phyloP scores from a whole-genome alignment of 257 asterid genomes.

The Solanum neorickii region DNA sequence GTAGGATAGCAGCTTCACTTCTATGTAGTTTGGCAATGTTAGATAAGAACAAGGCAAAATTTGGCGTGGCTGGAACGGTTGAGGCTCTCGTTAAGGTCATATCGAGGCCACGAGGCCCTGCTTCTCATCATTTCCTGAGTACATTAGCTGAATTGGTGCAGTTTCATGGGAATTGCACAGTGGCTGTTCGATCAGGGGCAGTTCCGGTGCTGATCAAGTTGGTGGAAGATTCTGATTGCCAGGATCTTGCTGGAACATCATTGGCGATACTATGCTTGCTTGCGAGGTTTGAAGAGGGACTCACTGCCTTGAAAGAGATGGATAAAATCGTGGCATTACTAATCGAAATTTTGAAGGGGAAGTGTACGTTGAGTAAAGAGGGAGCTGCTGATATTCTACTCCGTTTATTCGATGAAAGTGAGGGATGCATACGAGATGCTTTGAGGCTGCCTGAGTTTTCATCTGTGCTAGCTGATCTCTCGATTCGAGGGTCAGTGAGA shows the following conservation, averaged over 20 bases:
- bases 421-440: slow-evolving; percentile 42
- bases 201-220: slow-evolving; percentile 35
- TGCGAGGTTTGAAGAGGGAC: slow-evolving; percentile 67
- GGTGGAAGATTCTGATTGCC: slow-evolving; percentile 25
- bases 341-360: slow-evolving; percentile 38
- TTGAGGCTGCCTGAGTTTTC: slow-evolving; percentile 37
- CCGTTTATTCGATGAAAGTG: slow-evolving; percentile 56
- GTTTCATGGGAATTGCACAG: slow-evolving; percentile 77
- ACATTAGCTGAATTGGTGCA: slow-evolving; percentile 68
- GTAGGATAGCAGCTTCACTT: slow-evolving; percentile 54
- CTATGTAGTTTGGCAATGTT: slow-evolving; percentile 78
- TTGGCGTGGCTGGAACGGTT: slow-evolving; percentile 62
- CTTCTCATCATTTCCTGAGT: slow-evolving; percentile 61
- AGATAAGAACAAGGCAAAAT: slow-evolving; percentile 69
- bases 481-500: slow-evolving; percentile 52
- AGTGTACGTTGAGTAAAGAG: slow-evolving; percentile 55
- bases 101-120: slow-evolving; percentile 22
- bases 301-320: slow-evolving; percentile 28
- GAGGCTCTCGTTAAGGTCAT: slow-evolving; percentile 42
- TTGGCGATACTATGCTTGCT: slow-evolving; percentile 37
- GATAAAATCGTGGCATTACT: slow-evolving; percentile 27
- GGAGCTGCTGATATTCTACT: slow-evolving; percentile 59
- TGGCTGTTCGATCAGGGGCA: slow-evolving; percentile 57
- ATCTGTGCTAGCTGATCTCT: slow-evolving; percentile 57
- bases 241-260: slow-evolving; percentile 60